Percentiles rank a stretch among this genome's conserved stretches.
phyloP scores from a whole-genome alignment of 225 moss, liverwort and hornwort genomes.

The Marchantia polymorpha region DNA sequence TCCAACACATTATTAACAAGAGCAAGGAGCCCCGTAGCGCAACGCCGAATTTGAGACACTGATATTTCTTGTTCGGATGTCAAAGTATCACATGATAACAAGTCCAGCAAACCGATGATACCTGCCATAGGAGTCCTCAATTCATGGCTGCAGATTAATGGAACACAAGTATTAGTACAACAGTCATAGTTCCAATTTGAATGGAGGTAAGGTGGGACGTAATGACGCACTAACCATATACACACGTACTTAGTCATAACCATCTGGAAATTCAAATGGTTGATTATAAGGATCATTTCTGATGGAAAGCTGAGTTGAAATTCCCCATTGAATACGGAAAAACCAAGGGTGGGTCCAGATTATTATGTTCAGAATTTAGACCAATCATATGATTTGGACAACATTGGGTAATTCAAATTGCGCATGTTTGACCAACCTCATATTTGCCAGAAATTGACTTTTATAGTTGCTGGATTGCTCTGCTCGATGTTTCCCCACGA shows the following conservation, averaged over 20 bases:
- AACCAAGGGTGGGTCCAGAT: not conserved
- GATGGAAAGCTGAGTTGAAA: too few species aligned
- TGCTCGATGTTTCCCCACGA: slow-evolving; percentile 44
- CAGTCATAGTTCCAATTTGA: too few species aligned
- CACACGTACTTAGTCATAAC: too few species aligned
- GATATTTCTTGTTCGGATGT: slow-evolving; percentile 41
- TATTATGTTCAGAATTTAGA: too few species aligned
- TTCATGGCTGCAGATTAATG: slow-evolving; percentile 36
- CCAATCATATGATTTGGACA: too few species aligned
- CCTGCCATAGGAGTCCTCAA: slow-evolving; percentile 44
- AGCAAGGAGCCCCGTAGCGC: slow-evolving; percentile 40
- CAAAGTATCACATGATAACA: slow-evolving; percentile 37
- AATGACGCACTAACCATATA: too few species aligned
- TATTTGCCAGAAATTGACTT: slow-evolving; percentile 45
- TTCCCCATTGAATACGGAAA: not conserved
- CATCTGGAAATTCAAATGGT: too few species aligned
- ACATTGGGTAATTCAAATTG: too few species aligned
- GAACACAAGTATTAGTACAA: not conserved
- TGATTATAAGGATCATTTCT: too few species aligned
- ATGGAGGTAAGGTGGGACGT: too few species aligned
- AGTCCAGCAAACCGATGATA: slow-evolving; percentile 41
- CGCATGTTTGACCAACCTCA: slow-evolving; percentile 29
- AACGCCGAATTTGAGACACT: slow-evolving; percentile 37
- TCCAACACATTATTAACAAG: slow-evolving; percentile 45
- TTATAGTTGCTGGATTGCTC: slow-evolving; percentile 49